phyloP scores from a whole-genome alignment of 1,284 basidiomycete genomes.

The Cutaneotrichosporon mucoides region DNA sequence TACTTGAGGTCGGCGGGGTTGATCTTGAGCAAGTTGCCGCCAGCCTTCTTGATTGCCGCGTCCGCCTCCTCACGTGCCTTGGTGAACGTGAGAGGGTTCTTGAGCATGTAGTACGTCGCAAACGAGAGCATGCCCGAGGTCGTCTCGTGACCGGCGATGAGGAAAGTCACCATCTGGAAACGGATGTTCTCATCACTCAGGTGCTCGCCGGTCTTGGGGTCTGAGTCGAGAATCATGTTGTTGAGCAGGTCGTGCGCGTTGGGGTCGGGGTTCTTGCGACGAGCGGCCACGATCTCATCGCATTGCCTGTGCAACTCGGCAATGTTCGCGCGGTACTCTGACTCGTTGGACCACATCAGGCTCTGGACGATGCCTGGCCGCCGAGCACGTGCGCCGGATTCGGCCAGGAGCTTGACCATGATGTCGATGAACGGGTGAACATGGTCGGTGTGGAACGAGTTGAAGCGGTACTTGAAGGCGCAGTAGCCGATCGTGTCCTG shows the following conservation, averaged over 20 bases:
- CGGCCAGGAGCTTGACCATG: constrained; percentile 18
- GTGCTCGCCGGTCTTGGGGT: constrained; percentile 53
- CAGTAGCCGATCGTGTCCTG: constrained; percentile 29
- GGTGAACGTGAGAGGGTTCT: constrained; percentile 52
- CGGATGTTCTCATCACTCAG: constrained; percentile 53
- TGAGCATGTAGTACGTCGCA: constrained; percentile 51
- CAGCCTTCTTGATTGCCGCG: constrained; percentile 36
- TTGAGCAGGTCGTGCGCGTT: constrained; percentile 50
- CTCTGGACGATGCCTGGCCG: constrained; percentile 9
- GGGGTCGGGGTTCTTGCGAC: constrained; percentile 14
- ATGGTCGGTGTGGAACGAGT: constrained; percentile 35
- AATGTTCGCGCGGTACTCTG: constrained; percentile 11
- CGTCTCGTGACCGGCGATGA: constrained; percentile 58
- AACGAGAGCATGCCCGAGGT: constrained; percentile 47
- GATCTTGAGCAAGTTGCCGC: constrained; percentile 18
- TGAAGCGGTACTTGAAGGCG: constrained; percentile 52
- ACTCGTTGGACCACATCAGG: constrained; percentile 8
- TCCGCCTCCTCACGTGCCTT: constrained; percentile 59
- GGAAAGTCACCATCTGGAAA: constrained; percentile 56
- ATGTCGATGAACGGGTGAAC: constrained; percentile 51
- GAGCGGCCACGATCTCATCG: constrained; percentile 20
- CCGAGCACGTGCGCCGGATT: constrained; percentile 5
- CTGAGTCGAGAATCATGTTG: constrained; percentile 54
- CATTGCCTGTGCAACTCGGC: constrained; percentile 11
- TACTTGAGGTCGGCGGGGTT: constrained; percentile 54